Percentiles rank a stretch among this genome's conserved stretches.
These are phyloP conservation scores for Gnetum montanum DNA, from an alignment of 75 land plant species.

Conservation along the genomic window DNA sequence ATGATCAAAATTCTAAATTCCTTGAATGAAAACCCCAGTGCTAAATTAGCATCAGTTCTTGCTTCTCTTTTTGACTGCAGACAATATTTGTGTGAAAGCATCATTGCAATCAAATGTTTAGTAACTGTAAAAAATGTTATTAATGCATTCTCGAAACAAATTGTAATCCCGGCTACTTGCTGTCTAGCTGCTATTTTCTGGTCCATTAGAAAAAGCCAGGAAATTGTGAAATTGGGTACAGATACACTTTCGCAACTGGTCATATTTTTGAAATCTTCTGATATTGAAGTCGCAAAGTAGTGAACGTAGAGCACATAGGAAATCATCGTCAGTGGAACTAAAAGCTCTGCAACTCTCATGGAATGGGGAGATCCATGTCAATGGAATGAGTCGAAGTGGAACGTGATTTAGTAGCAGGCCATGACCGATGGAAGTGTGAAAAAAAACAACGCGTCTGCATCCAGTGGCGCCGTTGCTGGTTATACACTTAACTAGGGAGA, in stretches of 20 bases:
- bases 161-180: conserved; percentile 48
- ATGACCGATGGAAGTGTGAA: too few relatives aligned
- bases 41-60: conserved; percentile 73
- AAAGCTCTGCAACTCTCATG: too few relatives aligned
- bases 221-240: conserved; percentile 55
- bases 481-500: too few relatives aligned
- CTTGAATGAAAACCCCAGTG: conserved; percentile 66
- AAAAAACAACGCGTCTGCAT: too few relatives aligned
- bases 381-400: too few relatives aligned
- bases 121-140: conserved; percentile 48
- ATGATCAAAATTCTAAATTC: conserved; percentile 64
- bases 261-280: conserved; percentile 45
- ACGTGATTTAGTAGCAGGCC: too few relatives aligned
- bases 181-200: conserved; percentile 87
- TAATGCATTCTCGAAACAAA: conserved; percentile 42
- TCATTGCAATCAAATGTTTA: conserved; percentile 50
- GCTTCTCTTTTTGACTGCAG: conserved; percentile 62
- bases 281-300: conserved; percentile 63
- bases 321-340: too few relatives aligned
- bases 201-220: conserved; percentile 56
- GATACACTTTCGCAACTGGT: conserved; percentile 55
- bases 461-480: too few relatives aligned
- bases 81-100: conserved; percentile 79
- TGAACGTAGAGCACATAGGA: conserved; percentile 65
- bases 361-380: too few relatives aligned